These are phyloP conservation scores for Daedalea quercina DNA, from an alignment of 768 basidiomycete species.

Conservation along the genomic window DNA sequence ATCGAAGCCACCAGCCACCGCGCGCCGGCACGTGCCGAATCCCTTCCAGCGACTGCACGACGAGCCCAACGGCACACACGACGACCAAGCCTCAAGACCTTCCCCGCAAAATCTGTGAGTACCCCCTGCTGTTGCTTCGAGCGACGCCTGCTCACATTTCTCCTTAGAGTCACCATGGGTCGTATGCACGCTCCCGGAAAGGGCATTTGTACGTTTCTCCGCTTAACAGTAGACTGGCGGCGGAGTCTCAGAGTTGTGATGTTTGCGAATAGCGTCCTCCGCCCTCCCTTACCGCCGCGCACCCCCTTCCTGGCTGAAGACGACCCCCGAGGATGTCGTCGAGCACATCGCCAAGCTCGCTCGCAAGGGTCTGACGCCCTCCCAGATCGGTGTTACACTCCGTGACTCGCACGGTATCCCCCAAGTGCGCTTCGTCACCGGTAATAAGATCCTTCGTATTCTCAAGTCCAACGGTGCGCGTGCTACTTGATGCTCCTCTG, in stretches of 20 bases:
- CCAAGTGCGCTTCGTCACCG: constrained; percentile 96
- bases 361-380: constrained; percentile 94
- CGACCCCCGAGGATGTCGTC: constrained; percentile 88
- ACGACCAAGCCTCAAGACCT: constrained; percentile 39
- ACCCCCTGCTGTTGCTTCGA: constrained; percentile 2
- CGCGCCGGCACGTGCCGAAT: constrained; percentile 24
- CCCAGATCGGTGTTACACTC: constrained; percentile 96
- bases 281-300: constrained; percentile 96
- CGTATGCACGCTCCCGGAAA: constrained; percentile 99
- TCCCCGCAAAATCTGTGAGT: constrained; percentile 32
- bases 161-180: constrained; percentile 57
- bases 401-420: constrained; percentile 98
- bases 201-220: constrained; percentile 85
- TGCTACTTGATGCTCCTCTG: too few relatives aligned
- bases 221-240: constrained; percentile 1
- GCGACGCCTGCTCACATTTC: constrained; percentile 7
- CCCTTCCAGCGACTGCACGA: constrained; percentile 12
- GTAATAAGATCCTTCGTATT: constrained; percentile 99
- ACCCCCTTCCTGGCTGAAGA: constrained; percentile 95
- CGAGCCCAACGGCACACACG: constrained; percentile 25
- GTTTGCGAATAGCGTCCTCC: constrained; percentile 59
- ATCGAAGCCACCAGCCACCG: constrained; percentile 38
- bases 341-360: constrained; percentile 98
- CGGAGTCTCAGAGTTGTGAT: constrained; percentile 1
- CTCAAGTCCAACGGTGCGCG: constrained; percentile 90